Evolutionary conservation across 2,329 filamentous ascomycete species (phyloP), one percentile per base, ranked within the genome.

Genomic region (Claviceps monticola): DNA sequence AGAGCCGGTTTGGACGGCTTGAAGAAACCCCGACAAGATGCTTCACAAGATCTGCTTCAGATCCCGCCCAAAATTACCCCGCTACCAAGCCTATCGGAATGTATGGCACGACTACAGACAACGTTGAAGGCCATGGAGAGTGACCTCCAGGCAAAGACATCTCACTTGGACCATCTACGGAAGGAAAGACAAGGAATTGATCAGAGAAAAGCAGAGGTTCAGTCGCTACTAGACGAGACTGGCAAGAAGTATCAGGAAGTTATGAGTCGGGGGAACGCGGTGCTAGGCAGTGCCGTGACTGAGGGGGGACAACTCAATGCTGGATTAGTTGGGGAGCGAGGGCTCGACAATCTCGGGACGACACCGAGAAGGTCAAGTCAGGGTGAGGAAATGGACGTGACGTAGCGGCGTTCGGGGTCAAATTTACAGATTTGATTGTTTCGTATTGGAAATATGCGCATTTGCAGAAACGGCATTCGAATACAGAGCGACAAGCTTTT

Each of bases 1-100:
- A 79, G 85, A 19, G 86, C 87, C 3, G 91, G 88, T n/a, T 84
- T 93, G 70, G 90, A 91, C 60, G 85, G 82, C 0, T 61, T 85
- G 21, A 75, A 73, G 60, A 74, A 73, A 60, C 71, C 63, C 14
- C 55, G 51, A 26, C 60, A 63, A 42, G 63, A 64, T 26, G 58
- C 65, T 39, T 57, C 65, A 56, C 64, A 72, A 19, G 61, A 64
- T 16, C 47, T 72, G 11, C 66, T 76, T 4, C 80, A 74, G 52
- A 82, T 82, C 2, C 85, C 84, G 0, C 79, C 87, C 2, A 83
- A 80, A 55, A 86, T 95, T 60, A 83, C 85, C 5, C 83, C 88
- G 2, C 69, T 96, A 23, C 90, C 90, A 0, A 83, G 80, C 45
- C 66, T 96, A 21, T 74, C 78, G 5, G 81, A 81, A 46, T 83